Evolutionary conservation across 768 basidiomycete species (phyloP), one percentile per base, ranked within the genome.

Genomic region (Naematelia aurantialba): DNA sequence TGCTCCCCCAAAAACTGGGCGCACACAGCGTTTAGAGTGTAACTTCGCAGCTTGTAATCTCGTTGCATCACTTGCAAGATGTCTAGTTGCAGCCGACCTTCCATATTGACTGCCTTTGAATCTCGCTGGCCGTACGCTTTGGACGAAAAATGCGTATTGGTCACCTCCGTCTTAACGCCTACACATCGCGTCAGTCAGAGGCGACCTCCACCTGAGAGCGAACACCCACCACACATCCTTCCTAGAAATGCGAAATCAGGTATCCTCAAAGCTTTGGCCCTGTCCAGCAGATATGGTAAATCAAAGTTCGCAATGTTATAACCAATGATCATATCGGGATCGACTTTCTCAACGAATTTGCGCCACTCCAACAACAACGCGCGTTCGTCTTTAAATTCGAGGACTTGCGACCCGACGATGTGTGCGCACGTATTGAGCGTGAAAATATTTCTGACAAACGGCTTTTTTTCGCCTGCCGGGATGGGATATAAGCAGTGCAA

Each of bases 1-100:
- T 99, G 96, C 77, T 99, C 96, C 26, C 92, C 93, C 2, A 99
- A 81, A 76, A 99, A 99, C 68, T 94, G 89, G 1, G 96, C 88
- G 71, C 96, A 99, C 56, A 99, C 96, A 3, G 96, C 88, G 76
- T 99, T 99, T 67, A 99, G 86, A 2, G 94, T 91, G 76, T 99
- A 99, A 68, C 89, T 92, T 8, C 96, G 87, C 4, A 99, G 80
- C 73, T 98, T 99, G 80, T 97, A 89, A 76, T 99, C 96, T 64
- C 96, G 85, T 71, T 98, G 94, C 92, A 99, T 98, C 75, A 90
- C 92, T 67, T 97, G 92, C 31, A 99, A 83, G 14, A 99, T 79
- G 81, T 99, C 96, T 52, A 99, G 85, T 77, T 98, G 96, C 10
- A 99, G 80, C 24, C 96, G 86, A 25, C 96, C 96, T 62, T 94